Evolutionary conservation across 192 early-diverging fungal genomes (phyloP).

Genomic region (Gonapodya sp.): DNA sequence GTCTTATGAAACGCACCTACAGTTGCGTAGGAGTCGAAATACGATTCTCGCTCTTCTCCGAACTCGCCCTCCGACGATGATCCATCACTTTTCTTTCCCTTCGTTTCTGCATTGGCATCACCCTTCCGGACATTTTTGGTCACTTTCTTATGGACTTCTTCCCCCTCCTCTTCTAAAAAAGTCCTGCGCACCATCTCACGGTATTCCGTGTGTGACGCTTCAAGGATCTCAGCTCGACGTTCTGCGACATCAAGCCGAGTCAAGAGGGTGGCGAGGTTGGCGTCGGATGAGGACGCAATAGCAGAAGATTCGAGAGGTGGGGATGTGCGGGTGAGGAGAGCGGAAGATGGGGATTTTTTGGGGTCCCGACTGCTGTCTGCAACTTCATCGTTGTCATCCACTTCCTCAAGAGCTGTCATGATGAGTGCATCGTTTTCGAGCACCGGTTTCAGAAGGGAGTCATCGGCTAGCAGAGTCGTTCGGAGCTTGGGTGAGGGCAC

Average conservation of each 20-base stretch:
- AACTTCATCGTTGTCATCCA: slow-evolving; percentile 26
- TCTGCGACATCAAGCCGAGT: slow-evolving; percentile 12
- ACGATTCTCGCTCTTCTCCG: slow-evolving; percentile 17
- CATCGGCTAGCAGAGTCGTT: slow-evolving; percentile 36
- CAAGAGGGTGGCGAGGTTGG: slow-evolving; percentile 5
- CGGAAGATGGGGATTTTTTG: slow-evolving; percentile 24
- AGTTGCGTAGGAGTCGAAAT: slow-evolving; percentile 1
- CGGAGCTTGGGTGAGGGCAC: not conserved
- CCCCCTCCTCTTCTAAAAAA: slow-evolving; percentile 26
- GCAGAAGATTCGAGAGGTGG: not conserved
- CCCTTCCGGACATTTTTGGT: not conserved
- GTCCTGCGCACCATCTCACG: slow-evolving; percentile 31
- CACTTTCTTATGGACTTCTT: not conserved
- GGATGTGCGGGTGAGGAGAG: not conserved
- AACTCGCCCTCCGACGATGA: slow-evolving; percentile 17
- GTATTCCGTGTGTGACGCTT: slow-evolving; percentile 22
- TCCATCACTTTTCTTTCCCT: slow-evolving; percentile 5
- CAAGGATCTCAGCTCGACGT: slow-evolving; percentile 9
- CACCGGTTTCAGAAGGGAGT: slow-evolving; percentile 36
- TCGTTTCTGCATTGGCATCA: slow-evolving; percentile 11
- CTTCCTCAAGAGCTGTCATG: slow-evolving; percentile 31
- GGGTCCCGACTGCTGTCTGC: slow-evolving; percentile 16
- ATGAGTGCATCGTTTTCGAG: slow-evolving; percentile 14
- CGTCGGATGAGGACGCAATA: not conserved
- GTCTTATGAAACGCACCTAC: slow-evolving; percentile 9